Conservation (phyloP, 2,329 filamentous ascomycete genomes). For the Dothideomycetidae sp. region DNA sequence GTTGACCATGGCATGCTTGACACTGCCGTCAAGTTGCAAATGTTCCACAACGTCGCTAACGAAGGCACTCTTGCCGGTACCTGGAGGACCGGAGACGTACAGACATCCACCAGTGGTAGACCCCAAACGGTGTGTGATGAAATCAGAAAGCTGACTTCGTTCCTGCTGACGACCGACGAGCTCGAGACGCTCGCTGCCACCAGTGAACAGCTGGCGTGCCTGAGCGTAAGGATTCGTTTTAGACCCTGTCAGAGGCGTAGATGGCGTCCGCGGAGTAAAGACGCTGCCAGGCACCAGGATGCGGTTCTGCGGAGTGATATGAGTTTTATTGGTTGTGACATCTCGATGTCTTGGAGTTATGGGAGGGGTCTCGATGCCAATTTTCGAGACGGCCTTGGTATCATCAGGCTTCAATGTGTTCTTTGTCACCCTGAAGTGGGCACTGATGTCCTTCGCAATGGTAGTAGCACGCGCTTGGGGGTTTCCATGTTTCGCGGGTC, state of each 20-base stretch:
- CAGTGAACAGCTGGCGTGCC: conserved; percentile 74
- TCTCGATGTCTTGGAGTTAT: conserved; percentile 67
- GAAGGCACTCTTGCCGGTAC: conserved; percentile 93
- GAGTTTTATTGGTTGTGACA: conserved; percentile 53
- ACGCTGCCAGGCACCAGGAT: conserved; percentile 64
- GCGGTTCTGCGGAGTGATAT: conserved; percentile 69
- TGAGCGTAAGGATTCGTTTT: conserved; percentile 66
- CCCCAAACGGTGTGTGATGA: conserved; percentile 51
- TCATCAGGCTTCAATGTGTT: conserved; percentile 20
- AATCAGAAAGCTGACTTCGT: conserved; percentile 49
- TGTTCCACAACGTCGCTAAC: conserved; percentile 62
- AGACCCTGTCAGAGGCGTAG: conserved; percentile 49
- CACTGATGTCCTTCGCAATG: conserved; percentile 34
- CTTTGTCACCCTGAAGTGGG: conserved; percentile 29
- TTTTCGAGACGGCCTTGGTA: conserved; percentile 26
- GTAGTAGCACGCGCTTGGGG: conserved; percentile 28
- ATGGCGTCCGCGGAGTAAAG: conserved; percentile 64
- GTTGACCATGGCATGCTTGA: conserved; percentile 72
- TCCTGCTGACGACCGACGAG: conserved; percentile 65
- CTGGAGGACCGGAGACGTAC: conserved; percentile 89
- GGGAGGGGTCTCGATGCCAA: conserved; percentile 33
- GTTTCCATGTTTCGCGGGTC: conserved; percentile 35
- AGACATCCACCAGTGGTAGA: conserved; percentile 60
- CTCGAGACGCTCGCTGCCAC: conserved; percentile 58
- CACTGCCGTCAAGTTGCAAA: conserved; percentile 34